Evolutionary conservation across 2,329 filamentous ascomycete species (phyloP).

Genomic region (Alternaria panax): DNA sequence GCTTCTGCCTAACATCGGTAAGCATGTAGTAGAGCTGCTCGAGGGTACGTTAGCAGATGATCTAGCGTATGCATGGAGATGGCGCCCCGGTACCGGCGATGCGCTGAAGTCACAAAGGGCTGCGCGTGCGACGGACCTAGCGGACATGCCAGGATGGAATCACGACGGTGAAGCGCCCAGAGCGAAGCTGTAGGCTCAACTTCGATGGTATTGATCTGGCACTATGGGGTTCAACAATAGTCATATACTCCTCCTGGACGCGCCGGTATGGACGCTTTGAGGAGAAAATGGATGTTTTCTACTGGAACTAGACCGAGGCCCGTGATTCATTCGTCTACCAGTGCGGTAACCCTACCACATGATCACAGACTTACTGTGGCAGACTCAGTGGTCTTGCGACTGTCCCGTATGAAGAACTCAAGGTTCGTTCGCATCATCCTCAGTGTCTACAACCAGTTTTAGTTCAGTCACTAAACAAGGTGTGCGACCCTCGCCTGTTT

Average conservation of each 20-base stretch:
- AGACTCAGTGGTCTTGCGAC: neutral
- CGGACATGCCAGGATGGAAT: slow-evolving; percentile 57
- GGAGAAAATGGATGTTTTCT: neutral
- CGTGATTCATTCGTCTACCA: neutral
- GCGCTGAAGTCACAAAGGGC: slow-evolving; percentile 53
- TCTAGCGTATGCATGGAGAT: slow-evolving; percentile 54
- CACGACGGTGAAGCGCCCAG: slow-evolving; percentile 20
- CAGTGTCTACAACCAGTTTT: slow-evolving; percentile 6
- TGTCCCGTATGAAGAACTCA: neutral
- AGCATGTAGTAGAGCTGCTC: slow-evolving; percentile 57
- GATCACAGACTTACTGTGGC: neutral
- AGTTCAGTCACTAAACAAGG: neutral
- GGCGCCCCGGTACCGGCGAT: slow-evolving; percentile 55
- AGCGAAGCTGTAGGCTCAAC: slow-evolving; percentile 12
- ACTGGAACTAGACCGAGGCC: neutral
- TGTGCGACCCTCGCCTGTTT: neutral
- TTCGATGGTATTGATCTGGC: neutral
- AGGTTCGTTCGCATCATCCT: slow-evolving; percentile 9
- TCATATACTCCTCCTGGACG: neutral
- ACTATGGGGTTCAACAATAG: neutral
- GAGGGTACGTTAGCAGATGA: slow-evolving; percentile 52
- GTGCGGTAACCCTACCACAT: neutral
- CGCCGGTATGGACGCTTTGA: neutral
- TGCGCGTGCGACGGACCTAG: slow-evolving; percentile 54
- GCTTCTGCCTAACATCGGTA: slow-evolving; percentile 56